Evolutionary conservation across 306 rosid genomes (phyloP), one percentile per base, ranked within the genome.

Genomic region (Lathyrus aphaca): DNA sequence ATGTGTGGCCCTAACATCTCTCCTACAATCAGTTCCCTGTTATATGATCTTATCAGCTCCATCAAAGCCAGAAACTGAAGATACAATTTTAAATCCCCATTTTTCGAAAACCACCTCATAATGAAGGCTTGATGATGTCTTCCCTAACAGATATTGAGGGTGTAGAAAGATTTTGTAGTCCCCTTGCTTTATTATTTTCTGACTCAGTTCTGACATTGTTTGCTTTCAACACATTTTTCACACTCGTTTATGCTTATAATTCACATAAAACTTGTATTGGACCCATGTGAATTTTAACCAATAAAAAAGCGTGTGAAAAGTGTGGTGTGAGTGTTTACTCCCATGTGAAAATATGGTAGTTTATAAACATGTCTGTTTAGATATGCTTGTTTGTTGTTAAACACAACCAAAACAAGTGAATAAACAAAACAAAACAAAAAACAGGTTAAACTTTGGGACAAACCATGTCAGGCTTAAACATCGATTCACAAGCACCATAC

Each of bases 401-500:
- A 42, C 61, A 49, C 13, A 17, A 11, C 54, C 44, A 66, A 68
- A 64, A 63, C 45, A 29, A 30, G 39, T 11, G 62, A 8, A 49
- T 35, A 48, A 59, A 56, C n/a, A 49, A 30, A 23, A n/a, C n/a
- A n/a, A n/a, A n/a, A n/a, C n/a, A n/a, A 13, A 83, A 54, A 44
- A 46, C 43, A 68, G 66, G 69, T 44, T 53, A 23, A 66, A 57
- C 19, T 66, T 44, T 0, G 61, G 37, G 42, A 88, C 91, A 6
- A 66, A 95, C 99, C 99, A 95, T 84, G 83, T 95, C 93, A 66
- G 96, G 93, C 82, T 84, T 95, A 79, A 87, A 95, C 99, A 95
- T 91, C 0, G 99, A 79, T 76, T 95, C 97, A 67, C 97, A 95
- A 84, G 97, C 99, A 86, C 99, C 99, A 86, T 95, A 89, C 8